These are phyloP conservation scores for Termitomyces sp. DNA, from an alignment of 768 basidiomycete genomes.

Conservation along the genomic window DNA sequence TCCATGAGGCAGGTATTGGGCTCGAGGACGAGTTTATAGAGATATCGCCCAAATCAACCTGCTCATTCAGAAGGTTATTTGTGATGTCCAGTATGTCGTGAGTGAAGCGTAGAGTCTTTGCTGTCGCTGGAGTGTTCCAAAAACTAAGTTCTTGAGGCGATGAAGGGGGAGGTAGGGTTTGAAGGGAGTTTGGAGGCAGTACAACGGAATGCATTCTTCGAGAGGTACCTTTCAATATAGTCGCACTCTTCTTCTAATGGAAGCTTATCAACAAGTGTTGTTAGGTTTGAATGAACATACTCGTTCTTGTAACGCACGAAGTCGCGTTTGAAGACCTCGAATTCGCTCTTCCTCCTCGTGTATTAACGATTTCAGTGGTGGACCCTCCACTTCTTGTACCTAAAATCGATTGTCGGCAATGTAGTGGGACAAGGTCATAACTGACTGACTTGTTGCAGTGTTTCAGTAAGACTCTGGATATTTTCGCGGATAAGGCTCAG, in stretches of 20 bases:
- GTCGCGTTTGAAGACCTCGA: conserved; percentile 28
- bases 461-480: conserved; percentile 27
- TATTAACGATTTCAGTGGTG: conserved; percentile 27
- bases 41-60: conserved; percentile 50
- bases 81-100: conserved; percentile 49
- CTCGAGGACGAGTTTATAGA: conserved; percentile 42
- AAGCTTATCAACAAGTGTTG: neutral
- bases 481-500: conserved; percentile 31
- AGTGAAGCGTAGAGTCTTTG: conserved; percentile 56
- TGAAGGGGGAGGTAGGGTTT: conserved; percentile 15
- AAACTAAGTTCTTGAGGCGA: conserved; percentile 49
- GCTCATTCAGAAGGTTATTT: conserved; percentile 58
- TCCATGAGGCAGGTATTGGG: conserved; percentile 17
- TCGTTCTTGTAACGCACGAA: conserved; percentile 35
- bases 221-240: neutral
- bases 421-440: neutral
- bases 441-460: conserved; percentile 25
- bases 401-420: conserved; percentile 14
- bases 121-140: conserved; percentile 57
- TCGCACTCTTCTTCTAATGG: conserved; percentile 19
- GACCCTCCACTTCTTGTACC: conserved; percentile 18
- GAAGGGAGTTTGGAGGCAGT: conserved; percentile 15
- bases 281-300: conserved; percentile 17
- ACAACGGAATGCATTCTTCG: neutral
- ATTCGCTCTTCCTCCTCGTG: conserved; percentile 39